These are phyloP conservation scores for Tolypocladium amazonense DNA, from an alignment of 2,329 filamentous ascomycete genomes.

Conservation along the genomic window DNA sequence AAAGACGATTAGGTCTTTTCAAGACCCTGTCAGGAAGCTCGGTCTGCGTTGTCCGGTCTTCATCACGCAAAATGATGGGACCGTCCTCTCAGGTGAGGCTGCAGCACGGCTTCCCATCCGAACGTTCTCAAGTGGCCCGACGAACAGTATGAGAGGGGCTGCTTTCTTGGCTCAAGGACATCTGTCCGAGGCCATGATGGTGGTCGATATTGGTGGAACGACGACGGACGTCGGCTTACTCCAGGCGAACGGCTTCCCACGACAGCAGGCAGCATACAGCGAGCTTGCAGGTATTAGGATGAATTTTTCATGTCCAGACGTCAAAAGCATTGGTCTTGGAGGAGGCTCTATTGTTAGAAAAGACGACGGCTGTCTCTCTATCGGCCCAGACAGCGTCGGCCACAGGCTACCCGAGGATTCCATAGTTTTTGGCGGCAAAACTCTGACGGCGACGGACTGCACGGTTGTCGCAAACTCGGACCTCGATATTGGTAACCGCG, in stretches of 20 bases:
- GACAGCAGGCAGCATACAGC: constrained; percentile 51
- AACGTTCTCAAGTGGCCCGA: constrained; percentile 53
- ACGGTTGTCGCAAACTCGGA: constrained; percentile 22
- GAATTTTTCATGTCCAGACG: constrained; percentile 47
- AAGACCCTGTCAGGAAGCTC: constrained; percentile 37
- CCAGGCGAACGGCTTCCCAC: constrained; percentile 50
- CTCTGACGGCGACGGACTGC: constrained; percentile 49
- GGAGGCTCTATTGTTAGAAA: constrained; percentile 44
- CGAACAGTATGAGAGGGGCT: constrained; percentile 53
- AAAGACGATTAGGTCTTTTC: constrained; percentile 45
- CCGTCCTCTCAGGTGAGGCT: constrained; percentile 40
- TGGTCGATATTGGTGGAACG: constrained; percentile 57
- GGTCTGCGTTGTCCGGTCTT: constrained; percentile 44
- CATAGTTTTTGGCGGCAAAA: constrained; percentile 43
- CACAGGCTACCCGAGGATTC: constrained; percentile 44
- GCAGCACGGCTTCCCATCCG: constrained; percentile 47
- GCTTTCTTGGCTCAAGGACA: constrained; percentile 41
- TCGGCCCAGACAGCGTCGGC: constrained; percentile 54
- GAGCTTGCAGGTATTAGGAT: constrained; percentile 52
- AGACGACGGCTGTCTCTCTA: constrained; percentile 23
- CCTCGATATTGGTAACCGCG: constrained; percentile 29
- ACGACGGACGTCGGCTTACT: constrained; percentile 54
- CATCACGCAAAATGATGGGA: constrained; percentile 55
- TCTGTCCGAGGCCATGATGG: constrained; percentile 36
- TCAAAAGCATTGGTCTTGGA: constrained; percentile 49